Conservation (phyloP, 2,329 filamentous ascomycete species). For the Paradendryphiella salina region DNA sequence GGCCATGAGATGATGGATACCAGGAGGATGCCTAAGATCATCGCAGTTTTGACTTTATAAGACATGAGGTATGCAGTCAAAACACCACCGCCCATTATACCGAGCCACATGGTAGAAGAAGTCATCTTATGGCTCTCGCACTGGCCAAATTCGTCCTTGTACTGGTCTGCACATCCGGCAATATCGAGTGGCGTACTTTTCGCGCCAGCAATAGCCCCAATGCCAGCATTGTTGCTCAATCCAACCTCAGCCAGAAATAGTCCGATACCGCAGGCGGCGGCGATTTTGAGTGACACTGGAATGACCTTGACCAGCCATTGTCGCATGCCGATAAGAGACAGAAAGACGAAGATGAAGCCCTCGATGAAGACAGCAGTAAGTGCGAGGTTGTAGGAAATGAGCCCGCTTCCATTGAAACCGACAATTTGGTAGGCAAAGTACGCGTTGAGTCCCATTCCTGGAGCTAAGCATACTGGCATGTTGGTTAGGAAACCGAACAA, state of each 20-base stretch:
- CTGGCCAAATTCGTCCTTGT: constrained; percentile 52
- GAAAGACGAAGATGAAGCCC: constrained; percentile 78
- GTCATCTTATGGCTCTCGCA: constrained; percentile 78
- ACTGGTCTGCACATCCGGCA: constrained; percentile 70
- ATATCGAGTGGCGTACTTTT: constrained; percentile 70
- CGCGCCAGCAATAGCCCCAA: constrained; percentile 72
- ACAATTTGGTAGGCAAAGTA: constrained; percentile 86
- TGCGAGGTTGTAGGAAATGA: constrained; percentile 73
- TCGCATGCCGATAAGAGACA: constrained; percentile 78
- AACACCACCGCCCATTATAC: constrained; percentile 82
- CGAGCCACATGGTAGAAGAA: constrained; percentile 81
- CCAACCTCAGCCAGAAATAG: constrained; percentile 77
- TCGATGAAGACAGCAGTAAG: constrained; percentile 87
- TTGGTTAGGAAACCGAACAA: constrained; percentile 82
- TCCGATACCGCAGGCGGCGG: constrained; percentile 82
- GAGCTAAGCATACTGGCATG: constrained; percentile 54
- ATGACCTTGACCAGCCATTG: constrained; percentile 86
- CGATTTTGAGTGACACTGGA: constrained; percentile 81
- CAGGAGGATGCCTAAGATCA: constrained; percentile 78
- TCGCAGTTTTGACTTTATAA: constrained; percentile 83
- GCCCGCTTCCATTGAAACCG: constrained; percentile 72
- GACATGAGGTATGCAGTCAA: constrained; percentile 80
- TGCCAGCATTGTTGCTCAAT: constrained; percentile 77
- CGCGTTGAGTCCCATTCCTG: constrained; percentile 66
- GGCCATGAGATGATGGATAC: constrained; percentile 91